Percentiles rank a stretch among this genome's conserved stretches.
These are phyloP conservation scores for Trichoderma harzianum DNA, from an alignment of 2,329 filamentous ascomycete species.

Conservation along the genomic window DNA sequence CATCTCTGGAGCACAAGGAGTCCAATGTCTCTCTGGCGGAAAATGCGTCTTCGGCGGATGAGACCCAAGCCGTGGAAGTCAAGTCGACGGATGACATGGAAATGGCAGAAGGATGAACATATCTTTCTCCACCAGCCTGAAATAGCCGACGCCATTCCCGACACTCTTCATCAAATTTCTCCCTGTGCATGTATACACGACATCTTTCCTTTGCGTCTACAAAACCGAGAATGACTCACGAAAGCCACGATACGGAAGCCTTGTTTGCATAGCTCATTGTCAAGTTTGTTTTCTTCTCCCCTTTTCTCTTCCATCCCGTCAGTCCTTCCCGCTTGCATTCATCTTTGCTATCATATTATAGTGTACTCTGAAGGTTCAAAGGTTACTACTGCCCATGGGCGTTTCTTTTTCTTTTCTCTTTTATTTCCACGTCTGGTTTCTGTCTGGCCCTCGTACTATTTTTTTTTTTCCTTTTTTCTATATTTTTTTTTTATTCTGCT, in stretches of 20 bases:
- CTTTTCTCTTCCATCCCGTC: background rate
- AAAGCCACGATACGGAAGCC: constrained; percentile 1
- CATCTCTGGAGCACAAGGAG: constrained; percentile 28
- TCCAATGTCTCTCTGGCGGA: constrained; percentile 22
- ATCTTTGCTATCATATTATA: background rate
- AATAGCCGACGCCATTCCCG: background rate
- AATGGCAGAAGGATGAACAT: constrained; percentile 22
- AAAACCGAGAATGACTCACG: constrained; percentile 3
- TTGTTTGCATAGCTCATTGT: background rate
- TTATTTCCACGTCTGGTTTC: background rate
- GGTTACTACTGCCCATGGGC: background rate
- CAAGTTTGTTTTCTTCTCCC: background rate
- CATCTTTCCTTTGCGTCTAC: background rate
- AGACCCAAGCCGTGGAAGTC: constrained; percentile 25
- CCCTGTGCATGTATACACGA: background rate
- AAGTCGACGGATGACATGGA: constrained; percentile 29
- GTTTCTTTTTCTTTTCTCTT: background rate
- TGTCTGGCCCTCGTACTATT: background rate
- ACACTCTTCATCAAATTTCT: background rate
- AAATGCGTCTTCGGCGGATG: constrained; percentile 22
- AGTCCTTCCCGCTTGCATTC: background rate
- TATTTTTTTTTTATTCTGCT: background rate
- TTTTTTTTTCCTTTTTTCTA: background rate
- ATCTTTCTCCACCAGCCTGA: background rate
- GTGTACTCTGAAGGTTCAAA: background rate